phyloP scores from a whole-genome alignment of 345 rosid genomes.

The Raphanus sativus region DNA sequence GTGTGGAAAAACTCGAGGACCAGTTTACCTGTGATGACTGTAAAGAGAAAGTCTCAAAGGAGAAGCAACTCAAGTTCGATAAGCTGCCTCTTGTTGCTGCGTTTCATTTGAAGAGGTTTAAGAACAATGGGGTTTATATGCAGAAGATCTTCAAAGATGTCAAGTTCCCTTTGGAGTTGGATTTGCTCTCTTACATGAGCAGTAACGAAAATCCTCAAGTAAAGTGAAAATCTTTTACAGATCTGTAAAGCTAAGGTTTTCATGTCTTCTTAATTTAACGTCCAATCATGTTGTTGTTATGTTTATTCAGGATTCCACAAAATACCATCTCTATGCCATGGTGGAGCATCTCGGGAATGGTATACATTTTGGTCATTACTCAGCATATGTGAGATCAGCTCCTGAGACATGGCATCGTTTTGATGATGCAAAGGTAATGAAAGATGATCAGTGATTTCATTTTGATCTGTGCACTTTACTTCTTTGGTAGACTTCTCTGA shows the following conservation, averaged over 20 bases:
- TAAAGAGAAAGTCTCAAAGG: constrained; percentile 59
- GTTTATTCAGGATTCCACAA: constrained; percentile 50
- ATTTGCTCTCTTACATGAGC: constrained; percentile 65
- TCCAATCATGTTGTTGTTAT: neutral
- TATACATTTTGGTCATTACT: constrained; percentile 72
- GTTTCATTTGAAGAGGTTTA: constrained; percentile 91
- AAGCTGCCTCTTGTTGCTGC: constrained; percentile 66
- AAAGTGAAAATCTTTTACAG: constrained; percentile 23
- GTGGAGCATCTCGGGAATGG: constrained; percentile 69
- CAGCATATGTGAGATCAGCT: constrained; percentile 64
- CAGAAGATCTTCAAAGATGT: constrained; percentile 75
- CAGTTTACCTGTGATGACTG: constrained; percentile 65
- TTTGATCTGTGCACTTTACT: neutral
- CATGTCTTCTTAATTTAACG: neutral
- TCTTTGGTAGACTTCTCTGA: neutral
- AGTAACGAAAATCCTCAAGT: constrained; percentile 42
- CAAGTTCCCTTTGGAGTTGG: constrained; percentile 76
- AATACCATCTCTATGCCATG: constrained; percentile 66
- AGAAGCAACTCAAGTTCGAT: constrained; percentile 80
- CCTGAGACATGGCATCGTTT: constrained; percentile 73
- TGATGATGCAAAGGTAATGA: constrained; percentile 63
- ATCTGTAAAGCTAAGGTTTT: neutral
- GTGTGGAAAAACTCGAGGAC: constrained; percentile 75
- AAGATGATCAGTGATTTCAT: neutral
- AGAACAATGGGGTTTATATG: constrained; percentile 56